Conservation (phyloP, 116 monocot genomes). For the Cymodocea nodosa region DNA sequence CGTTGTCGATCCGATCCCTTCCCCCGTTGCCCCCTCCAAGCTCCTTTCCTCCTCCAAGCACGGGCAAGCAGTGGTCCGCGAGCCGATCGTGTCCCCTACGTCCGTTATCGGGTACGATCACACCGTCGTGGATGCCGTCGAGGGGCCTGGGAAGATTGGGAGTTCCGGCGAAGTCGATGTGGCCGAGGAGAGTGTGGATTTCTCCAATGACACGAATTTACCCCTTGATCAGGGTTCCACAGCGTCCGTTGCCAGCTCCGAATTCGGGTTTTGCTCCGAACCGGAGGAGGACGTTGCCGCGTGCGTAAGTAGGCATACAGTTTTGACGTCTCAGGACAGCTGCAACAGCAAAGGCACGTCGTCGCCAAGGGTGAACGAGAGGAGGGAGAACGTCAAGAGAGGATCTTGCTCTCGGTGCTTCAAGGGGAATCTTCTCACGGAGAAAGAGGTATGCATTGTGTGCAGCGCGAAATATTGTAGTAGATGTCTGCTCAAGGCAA, state of each 20-base stretch:
- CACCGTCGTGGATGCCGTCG: constrained; percentile 18
- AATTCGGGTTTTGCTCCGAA: constrained; percentile 27
- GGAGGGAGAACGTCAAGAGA: constrained; percentile 20
- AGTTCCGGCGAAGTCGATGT: constrained; percentile 17
- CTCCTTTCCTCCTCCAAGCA: too few species aligned
- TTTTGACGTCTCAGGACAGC: constrained; percentile 22
- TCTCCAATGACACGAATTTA: constrained; percentile 2
- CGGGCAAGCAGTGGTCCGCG: background rate
- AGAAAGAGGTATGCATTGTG: constrained; percentile 72
- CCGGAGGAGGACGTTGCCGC: constrained; percentile 12
- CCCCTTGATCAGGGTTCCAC: constrained; percentile 10
- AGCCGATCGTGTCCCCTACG: constrained; percentile 40
- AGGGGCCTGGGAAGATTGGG: constrained; percentile 36
- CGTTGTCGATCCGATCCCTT: constrained; percentile 39
- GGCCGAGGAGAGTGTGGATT: constrained; percentile 13
- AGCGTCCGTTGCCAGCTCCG: constrained; percentile 31
- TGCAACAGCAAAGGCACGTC: background rate
- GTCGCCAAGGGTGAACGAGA: constrained; percentile 4
- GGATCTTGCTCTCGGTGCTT: constrained; percentile 55
- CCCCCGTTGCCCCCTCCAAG: constrained; percentile 5
- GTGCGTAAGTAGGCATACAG: constrained; percentile 2
- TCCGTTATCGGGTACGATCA: constrained; percentile 60
- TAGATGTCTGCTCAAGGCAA: constrained; percentile 55
- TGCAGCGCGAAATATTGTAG: constrained; percentile 73
- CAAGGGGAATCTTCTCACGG: constrained; percentile 59